Evolutionary conservation across 805 yeast species (phyloP), one percentile per base, ranked within the genome.

Genomic region (Candida vaughaniae): DNA sequence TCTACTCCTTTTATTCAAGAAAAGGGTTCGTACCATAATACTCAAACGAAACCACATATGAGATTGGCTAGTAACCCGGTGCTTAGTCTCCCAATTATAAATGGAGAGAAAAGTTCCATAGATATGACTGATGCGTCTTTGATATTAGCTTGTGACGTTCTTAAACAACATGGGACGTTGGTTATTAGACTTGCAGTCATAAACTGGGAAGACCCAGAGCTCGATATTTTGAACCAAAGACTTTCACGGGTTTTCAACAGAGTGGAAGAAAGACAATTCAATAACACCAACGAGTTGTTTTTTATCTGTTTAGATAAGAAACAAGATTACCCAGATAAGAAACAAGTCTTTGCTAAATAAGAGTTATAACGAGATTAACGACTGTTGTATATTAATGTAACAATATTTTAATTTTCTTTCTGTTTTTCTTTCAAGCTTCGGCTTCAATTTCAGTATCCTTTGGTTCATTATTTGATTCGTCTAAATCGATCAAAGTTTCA

Each of bases 51-150:
- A 32, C 74, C 74, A 1, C 57, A 56, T 40, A 43, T 58, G 9
- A 46, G 72, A 16, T 43, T 53, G 31, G 45, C 52, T 28, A 46
- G 51, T 11, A 58, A 57, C 36, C 46, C 44, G 3, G 50, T 53
- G 6, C 49, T 67, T 16, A 57, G 55, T 12, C 49, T 47, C 35
- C 55, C 62, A 1, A 39, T 53, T 11, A 37, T 39, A 4, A 50
- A 60, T 22, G 57, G 59, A 1, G 31, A 41, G n/a, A 58, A 60
- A 29, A 48, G 64, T 16, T 45, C 61, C 2, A 45, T 66, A 10
- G 73, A 68, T 45, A 45, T 66, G 48, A 69, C 71, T 1, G 73
- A 67, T 35, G 71, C 71, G 0, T 52, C 69, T 2, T 46, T 66
- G 22, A 40, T 63, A 3, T 42, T 67, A 12, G 45, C 56, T 9